A percentile compares a stretch with the other conserved stretches of the same genome.
These are phyloP conservation scores for Trichomonas gallinae DNA, from an alignment of 208 protist genomes.

Conservation along the genomic window DNA sequence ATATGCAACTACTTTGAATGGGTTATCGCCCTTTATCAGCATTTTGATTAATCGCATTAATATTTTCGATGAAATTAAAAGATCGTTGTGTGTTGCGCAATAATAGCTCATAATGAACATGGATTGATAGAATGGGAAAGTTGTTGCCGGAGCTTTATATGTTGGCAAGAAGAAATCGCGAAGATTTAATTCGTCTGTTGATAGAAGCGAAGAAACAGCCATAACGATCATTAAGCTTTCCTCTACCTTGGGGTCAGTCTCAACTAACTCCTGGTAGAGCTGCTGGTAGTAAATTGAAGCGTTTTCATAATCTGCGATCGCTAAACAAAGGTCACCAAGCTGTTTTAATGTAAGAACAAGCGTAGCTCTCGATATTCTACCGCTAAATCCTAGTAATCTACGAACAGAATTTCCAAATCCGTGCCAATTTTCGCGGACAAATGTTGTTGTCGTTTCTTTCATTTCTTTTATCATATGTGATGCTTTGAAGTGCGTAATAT, in stretches of 20 bases:
- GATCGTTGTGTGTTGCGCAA: not conserved
- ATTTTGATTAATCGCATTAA: not conserved
- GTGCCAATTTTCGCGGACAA: not conserved
- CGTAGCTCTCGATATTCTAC: not conserved
- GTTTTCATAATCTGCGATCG: not conserved
- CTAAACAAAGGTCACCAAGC: not conserved
- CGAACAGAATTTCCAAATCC: not conserved
- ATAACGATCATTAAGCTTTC: not conserved
- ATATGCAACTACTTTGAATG: not conserved
- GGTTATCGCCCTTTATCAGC: not conserved
- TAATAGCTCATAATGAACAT: not conserved
- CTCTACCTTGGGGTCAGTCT: not conserved
- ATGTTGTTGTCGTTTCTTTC: not conserved
- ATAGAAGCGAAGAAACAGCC: not conserved
- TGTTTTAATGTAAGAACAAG: not conserved
- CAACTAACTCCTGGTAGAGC: not conserved
- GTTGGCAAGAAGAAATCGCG: not conserved
- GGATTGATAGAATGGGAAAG: not conserved
- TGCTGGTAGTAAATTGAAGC: not conserved
- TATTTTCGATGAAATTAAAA: not conserved
- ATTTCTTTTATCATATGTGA: not conserved
- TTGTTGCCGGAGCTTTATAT: too few relatives aligned
- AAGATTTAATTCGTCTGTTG: not conserved
- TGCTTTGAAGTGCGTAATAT: conserved; percentile 1
- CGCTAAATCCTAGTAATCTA: not conserved